phyloP scores from a whole-genome alignment of 257 asterid genomes.

The Salvia rosmarinus region DNA sequence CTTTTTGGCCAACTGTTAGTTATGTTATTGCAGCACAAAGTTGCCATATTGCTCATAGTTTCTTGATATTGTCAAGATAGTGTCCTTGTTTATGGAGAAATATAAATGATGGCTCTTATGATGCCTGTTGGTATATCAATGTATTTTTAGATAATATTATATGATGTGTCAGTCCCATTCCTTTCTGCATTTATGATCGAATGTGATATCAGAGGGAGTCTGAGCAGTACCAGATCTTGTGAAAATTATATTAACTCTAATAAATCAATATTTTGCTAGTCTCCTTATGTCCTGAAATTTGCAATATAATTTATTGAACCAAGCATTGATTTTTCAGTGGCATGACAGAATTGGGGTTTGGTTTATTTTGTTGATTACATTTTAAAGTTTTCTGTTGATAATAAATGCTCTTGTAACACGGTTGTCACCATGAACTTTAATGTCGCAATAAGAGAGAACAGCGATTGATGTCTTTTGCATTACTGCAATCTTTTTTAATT shows the following conservation, averaged over 20 bases:
- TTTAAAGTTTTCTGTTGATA: slow-evolving; percentile 9
- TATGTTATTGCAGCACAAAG: slow-evolving; percentile 10
- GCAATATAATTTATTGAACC: background rate
- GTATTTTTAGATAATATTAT: background rate
- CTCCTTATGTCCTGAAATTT: slow-evolving; percentile 15
- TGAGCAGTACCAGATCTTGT: background rate
- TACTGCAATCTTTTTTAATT: background rate
- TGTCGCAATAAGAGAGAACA: background rate
- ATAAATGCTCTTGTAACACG: slow-evolving; percentile 8
- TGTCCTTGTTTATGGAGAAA: slow-evolving; percentile 8
- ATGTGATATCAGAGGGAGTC: background rate
- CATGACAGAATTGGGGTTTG: slow-evolving; percentile 9
- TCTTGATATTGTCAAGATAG: slow-evolving; percentile 18
- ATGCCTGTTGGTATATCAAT: slow-evolving; percentile 18
- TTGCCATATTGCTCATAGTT: slow-evolving; percentile 10
- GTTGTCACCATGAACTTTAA: slow-evolving; percentile 12
- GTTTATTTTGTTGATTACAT: slow-evolving; percentile 20
- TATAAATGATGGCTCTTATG: background rate
- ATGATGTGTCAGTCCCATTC: slow-evolving; percentile 11
- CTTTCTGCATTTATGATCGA: slow-evolving; percentile 4
- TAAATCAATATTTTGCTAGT: background rate
- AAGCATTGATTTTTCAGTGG: background rate
- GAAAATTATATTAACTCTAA: background rate
- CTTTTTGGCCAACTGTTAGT: slow-evolving; percentile 19
- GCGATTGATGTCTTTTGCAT: slow-evolving; percentile 10